Conservation (phyloP, 441 rosid genomes). For the Populus hybrid region DNA sequence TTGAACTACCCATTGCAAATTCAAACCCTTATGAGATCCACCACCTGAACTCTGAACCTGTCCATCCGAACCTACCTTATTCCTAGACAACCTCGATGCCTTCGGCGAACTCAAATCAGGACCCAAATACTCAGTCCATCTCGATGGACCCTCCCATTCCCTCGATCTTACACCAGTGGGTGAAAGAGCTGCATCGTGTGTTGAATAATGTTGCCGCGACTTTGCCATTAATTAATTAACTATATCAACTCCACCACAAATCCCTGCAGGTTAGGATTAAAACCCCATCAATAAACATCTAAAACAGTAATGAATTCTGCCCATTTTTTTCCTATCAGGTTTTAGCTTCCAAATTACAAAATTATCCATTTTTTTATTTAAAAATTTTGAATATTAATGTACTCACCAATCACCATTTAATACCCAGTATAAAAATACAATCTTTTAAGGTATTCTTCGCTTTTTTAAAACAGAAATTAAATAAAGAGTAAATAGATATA, state of each 20-base stretch:
- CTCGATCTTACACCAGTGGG: constrained; percentile 62
- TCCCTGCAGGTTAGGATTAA: constrained; percentile 8
- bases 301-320: neutral
- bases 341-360: neutral
- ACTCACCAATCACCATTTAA: too few species aligned
- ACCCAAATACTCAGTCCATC: constrained; percentile 97
- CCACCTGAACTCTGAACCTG: constrained; percentile 60
- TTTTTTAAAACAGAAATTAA: too few species aligned
- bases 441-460: too few species aligned
- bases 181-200: constrained; percentile 55
- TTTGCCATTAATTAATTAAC: constrained; percentile 51
- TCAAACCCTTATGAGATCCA: constrained; percentile 70
- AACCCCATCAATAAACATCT: neutral
- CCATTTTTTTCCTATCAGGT: neutral
- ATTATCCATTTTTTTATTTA: too few species aligned
- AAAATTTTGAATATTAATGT: too few species aligned
- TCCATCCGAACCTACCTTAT: constrained; percentile 51
- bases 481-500: too few species aligned
- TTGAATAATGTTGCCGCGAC: constrained; percentile 48
- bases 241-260: constrained; percentile 6
- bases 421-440: too few species aligned
- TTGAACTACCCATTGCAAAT: constrained; percentile 88
- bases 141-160: constrained; percentile 92
- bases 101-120: constrained; percentile 61
- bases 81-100: constrained; percentile 53